phyloP scores from a whole-genome alignment of 2,329 filamentous ascomycete species.

The Cordyceps cateniannulata region DNA sequence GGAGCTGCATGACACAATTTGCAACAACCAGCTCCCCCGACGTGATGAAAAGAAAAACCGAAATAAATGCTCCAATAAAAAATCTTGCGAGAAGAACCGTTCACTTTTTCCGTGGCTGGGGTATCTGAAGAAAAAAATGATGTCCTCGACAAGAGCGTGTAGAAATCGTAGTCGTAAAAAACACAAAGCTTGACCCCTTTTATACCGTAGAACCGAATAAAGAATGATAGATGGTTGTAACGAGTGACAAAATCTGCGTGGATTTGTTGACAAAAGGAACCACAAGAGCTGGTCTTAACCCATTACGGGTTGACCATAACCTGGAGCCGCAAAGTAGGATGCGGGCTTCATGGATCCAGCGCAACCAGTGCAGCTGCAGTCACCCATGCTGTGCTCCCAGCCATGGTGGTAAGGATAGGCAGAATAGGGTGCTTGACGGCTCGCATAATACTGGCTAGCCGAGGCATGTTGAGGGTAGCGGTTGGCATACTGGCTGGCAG shows the following conservation, averaged over 20 bases:
- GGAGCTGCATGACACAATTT: background rate
- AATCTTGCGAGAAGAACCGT: conserved; percentile 11
- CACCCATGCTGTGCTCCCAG: conserved; percentile 46
- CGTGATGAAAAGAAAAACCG: conserved; percentile 5
- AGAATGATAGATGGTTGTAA: conserved; percentile 11
- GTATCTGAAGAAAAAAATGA: conserved; percentile 29
- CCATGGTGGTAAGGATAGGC: conserved; percentile 33
- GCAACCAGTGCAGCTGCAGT: conserved; percentile 45
- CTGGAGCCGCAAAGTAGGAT: conserved; percentile 42
- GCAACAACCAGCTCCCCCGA: background rate
- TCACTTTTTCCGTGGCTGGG: conserved; percentile 31
- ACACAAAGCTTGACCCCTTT: conserved; percentile 18
- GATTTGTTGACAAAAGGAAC: conserved; percentile 16
- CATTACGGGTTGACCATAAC: conserved; percentile 50
- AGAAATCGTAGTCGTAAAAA: conserved; percentile 29
- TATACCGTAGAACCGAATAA: conserved; percentile 19
- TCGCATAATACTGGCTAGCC: conserved; percentile 35
- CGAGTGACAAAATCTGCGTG: conserved; percentile 17
- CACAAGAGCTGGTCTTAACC: conserved; percentile 32
- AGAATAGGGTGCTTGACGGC: conserved; percentile 40
- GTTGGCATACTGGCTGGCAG: conserved; percentile 35
- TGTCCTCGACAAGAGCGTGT: conserved; percentile 26
- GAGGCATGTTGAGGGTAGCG: conserved; percentile 38
- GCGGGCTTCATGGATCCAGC: conserved; percentile 38
- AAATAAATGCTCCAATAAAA: conserved; percentile 16